Percentiles rank a stretch among this genome's conserved stretches.
phyloP scores from a whole-genome alignment of 768 basidiomycete species.

The Galerina sulciceps region DNA sequence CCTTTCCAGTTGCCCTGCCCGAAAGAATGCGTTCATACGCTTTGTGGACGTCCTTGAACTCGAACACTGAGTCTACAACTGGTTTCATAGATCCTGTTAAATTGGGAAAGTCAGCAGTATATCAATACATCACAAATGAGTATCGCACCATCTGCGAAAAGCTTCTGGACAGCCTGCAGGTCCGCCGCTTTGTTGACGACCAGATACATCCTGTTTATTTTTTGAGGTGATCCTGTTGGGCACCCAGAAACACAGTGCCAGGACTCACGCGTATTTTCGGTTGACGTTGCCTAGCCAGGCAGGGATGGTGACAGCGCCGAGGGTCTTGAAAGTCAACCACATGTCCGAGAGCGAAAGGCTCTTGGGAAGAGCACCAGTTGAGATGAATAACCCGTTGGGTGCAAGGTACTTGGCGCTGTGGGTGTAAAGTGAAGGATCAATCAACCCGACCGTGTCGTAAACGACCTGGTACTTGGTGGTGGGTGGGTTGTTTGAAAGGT shows the following conservation, averaged over 20 bases:
- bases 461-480: conserved; percentile 59
- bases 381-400: conserved; percentile 55
- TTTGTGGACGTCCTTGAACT: conserved; percentile 57
- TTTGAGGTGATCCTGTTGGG: background rate
- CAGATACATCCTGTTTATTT: conserved; percentile 32
- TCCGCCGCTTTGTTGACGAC: conserved; percentile 33
- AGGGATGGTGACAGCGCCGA: conserved; percentile 44
- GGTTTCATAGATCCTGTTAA: conserved; percentile 52
- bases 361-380: conserved; percentile 52
- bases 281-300: conserved; percentile 56
- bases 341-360: conserved; percentile 32
- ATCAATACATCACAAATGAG: background rate
- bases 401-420: conserved; percentile 56
- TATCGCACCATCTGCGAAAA: conserved; percentile 46
- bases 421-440: conserved; percentile 53
- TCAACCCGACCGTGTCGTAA: conserved; percentile 59
- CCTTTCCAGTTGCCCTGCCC: conserved; percentile 63
- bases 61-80: conserved; percentile 60
- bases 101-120: background rate
- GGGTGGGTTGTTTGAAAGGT: conserved; percentile 49
- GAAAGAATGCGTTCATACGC: conserved; percentile 69
- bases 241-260: background rate
- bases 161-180: conserved; percentile 35
- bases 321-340: conserved; percentile 32
- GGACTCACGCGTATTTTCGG: conserved; percentile 49